Base-by-base conservation (phyloP, 2,329 filamentous ascomycete genomes). In the Aureobasidium vineae region DNA sequence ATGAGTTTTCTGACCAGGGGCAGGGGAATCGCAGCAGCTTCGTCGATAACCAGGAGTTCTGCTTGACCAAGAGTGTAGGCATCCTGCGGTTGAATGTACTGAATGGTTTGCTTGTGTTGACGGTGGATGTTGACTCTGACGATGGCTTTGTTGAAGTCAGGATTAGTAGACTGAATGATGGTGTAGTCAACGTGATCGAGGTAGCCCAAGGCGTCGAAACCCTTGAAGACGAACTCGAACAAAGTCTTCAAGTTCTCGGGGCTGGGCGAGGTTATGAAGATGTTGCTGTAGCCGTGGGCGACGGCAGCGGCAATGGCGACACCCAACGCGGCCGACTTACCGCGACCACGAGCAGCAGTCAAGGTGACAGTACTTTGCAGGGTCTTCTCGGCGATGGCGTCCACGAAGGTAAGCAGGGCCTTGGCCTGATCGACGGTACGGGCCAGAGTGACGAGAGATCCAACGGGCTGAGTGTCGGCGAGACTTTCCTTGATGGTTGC, bases 121-220 rank as follows among this genome's bases (percentile, higher is more conserved):
- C 93, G 85, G 80, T 98, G 92, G 57, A 99, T 88, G 79, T 99
- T 98, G 70, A 99, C 95, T 63, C 95, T 85, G 23, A 99, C 95
- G 74, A 99, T 96, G 3, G 95, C 95, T 81, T 99, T 99, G 83
- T 98, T 97, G 82, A 98, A 97, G 71, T 97, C 94, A 0, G 95
- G 94, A 77, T 99, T 97, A 3, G 94, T 98, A 1, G 93, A 97
- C 75, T 99, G 95, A 66, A 98, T 92, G 71, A 99, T 98, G 64
- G 92, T 96, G 79, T 99, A 99, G 75, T 99, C 95, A 72, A 92
- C 88, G 75, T 99, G 95, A 72, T 99, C 95, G 70, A 92, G 87
- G 74, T 99, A 99, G 38, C 90, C 91, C 33, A 99, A 83, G 13
- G 93, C 91, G 76, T 99, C 95, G 73, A 99, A 99, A 0, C 93